phyloP scores from a whole-genome alignment of 2,329 filamentous ascomycete genomes.

The Xylariomycetidae sp. region DNA sequence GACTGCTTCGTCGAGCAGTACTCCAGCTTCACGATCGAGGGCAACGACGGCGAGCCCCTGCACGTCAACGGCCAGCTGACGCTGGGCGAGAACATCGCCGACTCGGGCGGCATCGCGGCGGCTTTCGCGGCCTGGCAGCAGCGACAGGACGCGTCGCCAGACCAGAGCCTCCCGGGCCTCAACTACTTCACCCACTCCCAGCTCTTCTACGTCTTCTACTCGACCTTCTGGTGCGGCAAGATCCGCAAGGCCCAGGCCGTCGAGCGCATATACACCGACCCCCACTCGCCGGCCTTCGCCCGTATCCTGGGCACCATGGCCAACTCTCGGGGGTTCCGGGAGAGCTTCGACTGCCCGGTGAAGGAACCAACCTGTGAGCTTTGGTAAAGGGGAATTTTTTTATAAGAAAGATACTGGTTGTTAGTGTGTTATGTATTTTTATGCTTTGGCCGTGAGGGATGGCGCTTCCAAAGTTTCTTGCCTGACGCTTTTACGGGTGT shows the following conservation, averaged over 20 bases:
- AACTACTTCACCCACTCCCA: slow-evolving; percentile 57
- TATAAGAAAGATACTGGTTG: too few relatives aligned
- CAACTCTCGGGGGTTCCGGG: slow-evolving; percentile 63
- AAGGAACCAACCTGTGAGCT: slow-evolving; percentile 66
- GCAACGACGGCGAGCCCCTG: slow-evolving; percentile 47
- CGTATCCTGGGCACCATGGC: slow-evolving; percentile 60
- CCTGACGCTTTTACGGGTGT: too few relatives aligned
- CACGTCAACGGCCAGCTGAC: slow-evolving; percentile 60
- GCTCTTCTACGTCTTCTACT: slow-evolving; percentile 59
- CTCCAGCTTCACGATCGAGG: slow-evolving; percentile 51
- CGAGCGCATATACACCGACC: slow-evolving; percentile 55
- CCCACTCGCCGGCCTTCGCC: slow-evolving; percentile 60
- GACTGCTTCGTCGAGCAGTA: slow-evolving; percentile 62
- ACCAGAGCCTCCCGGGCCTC: slow-evolving; percentile 50
- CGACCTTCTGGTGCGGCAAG: slow-evolving; percentile 64
- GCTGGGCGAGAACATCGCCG: slow-evolving; percentile 61
- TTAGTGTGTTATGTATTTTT: too few relatives aligned
- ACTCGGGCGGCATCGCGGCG: slow-evolving; percentile 58
- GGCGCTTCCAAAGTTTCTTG: too few relatives aligned
- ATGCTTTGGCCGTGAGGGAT: too few relatives aligned
- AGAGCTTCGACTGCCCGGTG: slow-evolving; percentile 61
- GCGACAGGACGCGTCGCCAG: slow-evolving; percentile 43
- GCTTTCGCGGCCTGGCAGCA: slow-evolving; percentile 59
- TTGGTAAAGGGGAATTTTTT: too few relatives aligned
- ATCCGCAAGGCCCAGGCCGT: slow-evolving; percentile 53